phyloP scores from a whole-genome alignment of 805 yeast species.

The Ogataea salicorniae region DNA sequence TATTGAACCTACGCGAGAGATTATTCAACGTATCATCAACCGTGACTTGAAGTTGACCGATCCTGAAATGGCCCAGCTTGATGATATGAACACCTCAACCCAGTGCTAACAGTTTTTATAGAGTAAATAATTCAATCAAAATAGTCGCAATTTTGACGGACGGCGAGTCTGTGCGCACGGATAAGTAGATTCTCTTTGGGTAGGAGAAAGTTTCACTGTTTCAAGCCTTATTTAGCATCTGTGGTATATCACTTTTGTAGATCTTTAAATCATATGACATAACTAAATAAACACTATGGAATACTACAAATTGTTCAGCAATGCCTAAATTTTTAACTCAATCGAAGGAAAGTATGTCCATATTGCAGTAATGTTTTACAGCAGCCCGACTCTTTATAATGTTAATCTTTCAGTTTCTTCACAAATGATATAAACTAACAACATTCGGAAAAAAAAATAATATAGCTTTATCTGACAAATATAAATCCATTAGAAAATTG shows the following conservation, averaged over 20 bases:
- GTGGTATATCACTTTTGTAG: too few species aligned
- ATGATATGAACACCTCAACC: too few species aligned
- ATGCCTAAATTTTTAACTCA: slow-evolving; percentile 22
- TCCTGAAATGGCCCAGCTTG: background rate
- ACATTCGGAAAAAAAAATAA: background rate
- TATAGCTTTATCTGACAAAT: slow-evolving; percentile 15
- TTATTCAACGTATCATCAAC: background rate
- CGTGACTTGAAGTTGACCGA: background rate
- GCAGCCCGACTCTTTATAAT: too few species aligned
- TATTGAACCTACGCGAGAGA: background rate
- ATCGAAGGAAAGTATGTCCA: slow-evolving; percentile 16
- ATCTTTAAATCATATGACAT: too few species aligned
- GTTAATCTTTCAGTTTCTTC: background rate
- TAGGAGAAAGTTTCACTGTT: too few species aligned
- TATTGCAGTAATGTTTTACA: background rate
- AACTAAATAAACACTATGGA: too few species aligned
- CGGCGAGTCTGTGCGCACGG: too few species aligned
- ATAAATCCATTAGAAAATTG: slow-evolving; percentile 6
- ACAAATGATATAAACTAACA: background rate
- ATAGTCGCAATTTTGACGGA: too few species aligned
- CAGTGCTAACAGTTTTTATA: too few species aligned
- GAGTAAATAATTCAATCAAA: too few species aligned
- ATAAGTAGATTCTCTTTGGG: too few species aligned
- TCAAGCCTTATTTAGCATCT: too few species aligned
- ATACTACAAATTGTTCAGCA: background rate